Percentiles rank a stretch among this genome's conserved stretches.
Evolutionary conservation across 176 grass and related monocot species (phyloP).

Genomic region (Cenchrus fungigraminus): DNA sequence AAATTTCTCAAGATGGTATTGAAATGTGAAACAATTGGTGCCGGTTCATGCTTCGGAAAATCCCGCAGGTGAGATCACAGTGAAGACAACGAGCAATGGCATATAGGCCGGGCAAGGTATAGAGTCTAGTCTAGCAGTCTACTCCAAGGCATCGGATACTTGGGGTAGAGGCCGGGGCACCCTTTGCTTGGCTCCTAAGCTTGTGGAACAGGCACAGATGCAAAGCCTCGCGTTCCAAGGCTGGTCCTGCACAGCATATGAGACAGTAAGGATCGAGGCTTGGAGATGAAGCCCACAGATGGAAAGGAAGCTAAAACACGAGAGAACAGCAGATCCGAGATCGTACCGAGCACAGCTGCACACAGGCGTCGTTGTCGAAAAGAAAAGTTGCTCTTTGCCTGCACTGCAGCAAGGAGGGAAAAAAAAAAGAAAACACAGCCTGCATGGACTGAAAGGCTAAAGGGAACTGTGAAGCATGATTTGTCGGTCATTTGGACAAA

Average conservation of each 20-base stretch:
- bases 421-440: background rate
- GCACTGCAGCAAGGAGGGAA: background rate
- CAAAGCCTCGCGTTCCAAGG: constrained; percentile 30
- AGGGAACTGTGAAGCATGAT: background rate
- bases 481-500: constrained; percentile 5
- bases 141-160: constrained; percentile 49
- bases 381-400: constrained; percentile 20
- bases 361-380: background rate
- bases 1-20: too few species aligned
- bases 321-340: constrained; percentile 4
- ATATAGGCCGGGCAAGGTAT: constrained; percentile 1
- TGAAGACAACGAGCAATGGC: background rate
- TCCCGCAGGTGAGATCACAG: background rate
- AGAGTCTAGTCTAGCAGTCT: constrained; percentile 11
- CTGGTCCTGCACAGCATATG: constrained; percentile 27
- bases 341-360: background rate
- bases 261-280: background rate
- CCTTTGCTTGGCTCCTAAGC: constrained; percentile 47
- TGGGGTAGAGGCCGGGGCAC: constrained; percentile 39
- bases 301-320: constrained; percentile 15
- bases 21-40: background rate
- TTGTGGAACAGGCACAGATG: constrained; percentile 35
- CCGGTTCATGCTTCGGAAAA: background rate
- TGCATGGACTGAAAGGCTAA: background rate
- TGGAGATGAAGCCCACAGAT: constrained; percentile 26